Conservation (phyloP, 2,329 filamentous ascomycete species). For the Xylaria sp. region DNA sequence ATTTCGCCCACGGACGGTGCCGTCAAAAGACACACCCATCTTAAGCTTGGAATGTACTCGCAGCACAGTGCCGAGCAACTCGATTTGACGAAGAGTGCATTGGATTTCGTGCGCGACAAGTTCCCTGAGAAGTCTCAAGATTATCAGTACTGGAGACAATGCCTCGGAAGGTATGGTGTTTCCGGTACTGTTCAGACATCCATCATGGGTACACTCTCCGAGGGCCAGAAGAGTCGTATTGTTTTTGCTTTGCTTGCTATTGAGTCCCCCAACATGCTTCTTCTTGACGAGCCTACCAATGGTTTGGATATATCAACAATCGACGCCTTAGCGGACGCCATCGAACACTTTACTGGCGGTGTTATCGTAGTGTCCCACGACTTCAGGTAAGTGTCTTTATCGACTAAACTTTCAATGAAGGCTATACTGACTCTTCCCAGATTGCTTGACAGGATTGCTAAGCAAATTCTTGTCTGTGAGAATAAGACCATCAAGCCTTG, state of each 20-base stretch:
- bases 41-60: conserved; percentile 98
- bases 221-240: conserved; percentile 97
- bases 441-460: conserved; percentile 98
- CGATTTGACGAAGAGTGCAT: conserved; percentile 94
- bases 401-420: background rate
- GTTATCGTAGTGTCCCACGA: conserved; percentile 98
- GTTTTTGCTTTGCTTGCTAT: conserved; percentile 97
- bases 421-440: conserved; percentile 57
- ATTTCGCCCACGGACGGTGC: conserved; percentile 83
- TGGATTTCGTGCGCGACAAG: conserved; percentile 98
- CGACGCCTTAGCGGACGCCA: conserved; percentile 95
- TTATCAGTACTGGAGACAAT: conserved; percentile 99
- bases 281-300: conserved; percentile 99
- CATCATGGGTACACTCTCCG: conserved; percentile 96
- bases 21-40: conserved; percentile 92
- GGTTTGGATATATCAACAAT: conserved; percentile 99
- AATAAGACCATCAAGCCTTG: conserved; percentile 92
- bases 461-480: conserved; percentile 99
- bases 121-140: conserved; percentile 90
- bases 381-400: conserved; percentile 77
- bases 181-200: conserved; percentile 94
- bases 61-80: conserved; percentile 99
- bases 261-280: conserved; percentile 94
- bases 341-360: conserved; percentile 95
- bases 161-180: conserved; percentile 94